Conservation (phyloP, 2,329 filamentous ascomycete species). For the Colletotrichum gigasporum region DNA sequence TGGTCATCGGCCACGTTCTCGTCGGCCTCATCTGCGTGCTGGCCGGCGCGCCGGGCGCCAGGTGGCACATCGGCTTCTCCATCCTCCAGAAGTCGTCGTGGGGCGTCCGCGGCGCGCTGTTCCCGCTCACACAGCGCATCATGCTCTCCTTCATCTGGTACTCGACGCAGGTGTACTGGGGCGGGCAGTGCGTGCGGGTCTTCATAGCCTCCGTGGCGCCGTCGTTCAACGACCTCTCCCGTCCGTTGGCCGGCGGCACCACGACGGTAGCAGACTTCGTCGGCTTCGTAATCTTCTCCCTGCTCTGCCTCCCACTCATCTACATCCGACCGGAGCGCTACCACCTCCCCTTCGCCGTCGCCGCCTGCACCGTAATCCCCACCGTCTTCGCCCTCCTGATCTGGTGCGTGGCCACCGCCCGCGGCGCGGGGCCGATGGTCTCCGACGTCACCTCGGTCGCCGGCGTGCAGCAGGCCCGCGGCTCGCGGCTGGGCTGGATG, state of each 20-base stretch:
- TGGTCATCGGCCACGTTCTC: constrained; percentile 36
- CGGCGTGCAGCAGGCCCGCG: constrained; percentile 34
- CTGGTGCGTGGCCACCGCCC: constrained; percentile 40
- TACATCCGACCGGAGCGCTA: constrained; percentile 39
- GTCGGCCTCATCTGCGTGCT: constrained; percentile 38
- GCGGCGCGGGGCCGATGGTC: constrained; percentile 37
- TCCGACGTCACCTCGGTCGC: constrained; percentile 34
- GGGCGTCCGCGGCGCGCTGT: constrained; percentile 38
- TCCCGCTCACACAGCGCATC: constrained; percentile 37
- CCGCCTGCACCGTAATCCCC: constrained; percentile 36
- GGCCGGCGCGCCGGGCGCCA: constrained; percentile 38
- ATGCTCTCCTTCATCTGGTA: constrained; percentile 39
- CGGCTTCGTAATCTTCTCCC: constrained; percentile 36
- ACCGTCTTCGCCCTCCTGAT: constrained; percentile 41
- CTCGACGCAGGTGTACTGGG: constrained; percentile 38
- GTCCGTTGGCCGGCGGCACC: constrained; percentile 30
- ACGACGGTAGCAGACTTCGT: constrained; percentile 35
- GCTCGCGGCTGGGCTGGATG: constrained; percentile 36
- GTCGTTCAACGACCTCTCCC: constrained; percentile 33
- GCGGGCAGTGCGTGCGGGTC: constrained; percentile 37
- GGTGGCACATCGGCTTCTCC: constrained; percentile 41
- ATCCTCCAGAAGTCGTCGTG: constrained; percentile 38
- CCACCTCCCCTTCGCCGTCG: constrained; percentile 36
- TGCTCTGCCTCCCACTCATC: constrained; percentile 37
- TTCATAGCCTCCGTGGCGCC: constrained; percentile 33